phyloP scores from a whole-genome alignment of 2,329 filamentous ascomycete genomes.

The Trichoderma semiorbis region DNA sequence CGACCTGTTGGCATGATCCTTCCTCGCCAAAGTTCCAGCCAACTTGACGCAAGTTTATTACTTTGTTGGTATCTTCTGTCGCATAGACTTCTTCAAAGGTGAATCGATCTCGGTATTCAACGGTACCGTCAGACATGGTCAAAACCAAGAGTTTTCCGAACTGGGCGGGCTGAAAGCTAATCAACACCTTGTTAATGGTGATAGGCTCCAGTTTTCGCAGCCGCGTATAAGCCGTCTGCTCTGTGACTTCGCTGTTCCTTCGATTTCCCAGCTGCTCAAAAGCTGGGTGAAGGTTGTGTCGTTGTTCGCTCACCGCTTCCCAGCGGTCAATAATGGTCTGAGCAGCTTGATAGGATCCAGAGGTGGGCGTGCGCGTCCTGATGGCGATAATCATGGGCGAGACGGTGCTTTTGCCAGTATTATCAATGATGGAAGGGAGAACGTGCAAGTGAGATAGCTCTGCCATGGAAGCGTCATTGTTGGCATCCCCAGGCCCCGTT shows the following conservation, averaged over 20 bases:
- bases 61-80: constrained; percentile 59
- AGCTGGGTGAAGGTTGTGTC: constrained; percentile 66
- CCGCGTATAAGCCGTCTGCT: constrained; percentile 33
- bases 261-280: constrained; percentile 71
- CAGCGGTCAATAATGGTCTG: constrained; percentile 79
- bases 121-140: constrained; percentile 72
- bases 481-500: constrained; percentile 41
- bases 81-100: constrained; percentile 67
- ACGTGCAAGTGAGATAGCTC: constrained; percentile 73
- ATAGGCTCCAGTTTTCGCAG: constrained; percentile 67
- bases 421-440: constrained; percentile 62
- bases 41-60: constrained; percentile 70
- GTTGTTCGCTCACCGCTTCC: constrained; percentile 65
- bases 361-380: constrained; percentile 58
- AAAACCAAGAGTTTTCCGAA: constrained; percentile 70
- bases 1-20: constrained; percentile 59
- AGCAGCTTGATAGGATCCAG: constrained; percentile 57
- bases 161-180: constrained; percentile 65
- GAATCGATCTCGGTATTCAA: constrained; percentile 74
- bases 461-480: constrained; percentile 50
- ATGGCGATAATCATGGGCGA: constrained; percentile 68
- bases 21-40: constrained; percentile 71
- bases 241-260: constrained; percentile 48
- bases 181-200: constrained; percentile 65
- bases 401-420: constrained; percentile 50